These are phyloP conservation scores for Vitis rotundifolia DNA, from an alignment of 164 flowering plant species.

Conservation along the genomic window DNA sequence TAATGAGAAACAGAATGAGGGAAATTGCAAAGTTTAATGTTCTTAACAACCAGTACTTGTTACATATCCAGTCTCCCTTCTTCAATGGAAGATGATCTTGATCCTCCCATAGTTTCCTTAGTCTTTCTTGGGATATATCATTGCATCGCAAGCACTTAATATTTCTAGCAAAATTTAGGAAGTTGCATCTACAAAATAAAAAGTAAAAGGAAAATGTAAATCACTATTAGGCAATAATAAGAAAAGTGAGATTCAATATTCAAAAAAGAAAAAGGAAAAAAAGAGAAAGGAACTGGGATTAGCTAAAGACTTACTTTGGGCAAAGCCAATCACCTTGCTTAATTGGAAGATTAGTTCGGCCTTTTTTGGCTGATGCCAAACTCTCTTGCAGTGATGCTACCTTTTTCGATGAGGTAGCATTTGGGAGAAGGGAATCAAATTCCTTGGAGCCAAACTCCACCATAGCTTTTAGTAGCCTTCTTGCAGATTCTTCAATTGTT, in stretches of 20 bases:
- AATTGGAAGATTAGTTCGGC: slow-evolving; percentile 38
- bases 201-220: neutral
- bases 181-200: slow-evolving; percentile 65
- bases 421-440: slow-evolving; percentile 21
- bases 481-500: slow-evolving; percentile 56
- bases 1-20: slow-evolving; percentile 8
- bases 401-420: slow-evolving; percentile 11
- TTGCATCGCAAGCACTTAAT: slow-evolving; percentile 79
- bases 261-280: neutral
- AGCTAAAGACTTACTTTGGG: slow-evolving; percentile 57
- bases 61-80: slow-evolving; percentile 96
- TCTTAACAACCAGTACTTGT: slow-evolving; percentile 45
- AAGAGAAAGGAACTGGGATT: neutral
- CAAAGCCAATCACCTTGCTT: slow-evolving; percentile 86
- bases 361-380: slow-evolving; percentile 5
- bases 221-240: neutral
- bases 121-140: slow-evolving; percentile 47
- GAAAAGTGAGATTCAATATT: neutral
- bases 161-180: slow-evolving; percentile 76
- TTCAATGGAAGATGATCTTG: slow-evolving; percentile 73
- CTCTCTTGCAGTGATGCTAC: slow-evolving; percentile 8
- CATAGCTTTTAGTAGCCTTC: slow-evolving; percentile 63
- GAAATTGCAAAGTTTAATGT: neutral
- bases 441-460: slow-evolving; percentile 42
- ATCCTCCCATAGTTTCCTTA: slow-evolving; percentile 47